phyloP scores from a whole-genome alignment of 768 basidiomycete genomes.

The Lentinula detonsa region DNA sequence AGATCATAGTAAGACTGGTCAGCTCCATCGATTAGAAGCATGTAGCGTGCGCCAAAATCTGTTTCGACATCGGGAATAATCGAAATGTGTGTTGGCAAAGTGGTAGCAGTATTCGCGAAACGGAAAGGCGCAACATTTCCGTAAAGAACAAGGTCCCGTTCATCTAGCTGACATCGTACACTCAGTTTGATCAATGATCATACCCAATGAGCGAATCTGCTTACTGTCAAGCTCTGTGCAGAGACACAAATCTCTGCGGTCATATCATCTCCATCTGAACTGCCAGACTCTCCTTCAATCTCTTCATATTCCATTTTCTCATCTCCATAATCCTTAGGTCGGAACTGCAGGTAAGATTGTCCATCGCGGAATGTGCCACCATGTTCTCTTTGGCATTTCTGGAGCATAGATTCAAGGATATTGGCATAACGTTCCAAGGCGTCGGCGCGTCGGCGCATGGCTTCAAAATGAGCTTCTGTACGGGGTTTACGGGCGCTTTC shows the following conservation, averaged over 20 bases:
- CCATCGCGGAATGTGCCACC: slow-evolving; percentile 20
- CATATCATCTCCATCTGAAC: slow-evolving; percentile 15
- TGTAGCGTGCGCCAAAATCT: slow-evolving; percentile 31
- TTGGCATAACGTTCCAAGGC: slow-evolving; percentile 33
- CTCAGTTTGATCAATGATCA: background rate
- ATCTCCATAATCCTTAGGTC: slow-evolving; percentile 20
- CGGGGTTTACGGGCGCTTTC: slow-evolving; percentile 34
- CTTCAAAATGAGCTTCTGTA: slow-evolving; percentile 40
- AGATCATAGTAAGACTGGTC: slow-evolving; percentile 34
- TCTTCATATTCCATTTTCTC: slow-evolving; percentile 5
- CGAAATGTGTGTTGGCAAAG: background rate
- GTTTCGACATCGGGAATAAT: slow-evolving; percentile 25
- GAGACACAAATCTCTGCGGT: slow-evolving; percentile 30
- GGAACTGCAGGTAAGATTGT: slow-evolving; percentile 23
- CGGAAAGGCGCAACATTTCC: slow-evolving; percentile 39
- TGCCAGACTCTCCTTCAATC: background rate
- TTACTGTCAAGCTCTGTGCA: slow-evolving; percentile 31
- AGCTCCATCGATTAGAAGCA: slow-evolving; percentile 33
- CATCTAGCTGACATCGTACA: slow-evolving; percentile 26
- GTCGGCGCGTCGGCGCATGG: slow-evolving; percentile 33
- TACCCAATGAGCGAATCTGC: background rate
- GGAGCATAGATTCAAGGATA: slow-evolving; percentile 34
- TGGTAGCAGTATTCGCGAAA: slow-evolving; percentile 21
- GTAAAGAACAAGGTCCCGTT: slow-evolving; percentile 32
- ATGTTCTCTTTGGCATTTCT: slow-evolving; percentile 34